phyloP scores from a whole-genome alignment of 306 rosid genomes.

The Medicago truncatula region DNA sequence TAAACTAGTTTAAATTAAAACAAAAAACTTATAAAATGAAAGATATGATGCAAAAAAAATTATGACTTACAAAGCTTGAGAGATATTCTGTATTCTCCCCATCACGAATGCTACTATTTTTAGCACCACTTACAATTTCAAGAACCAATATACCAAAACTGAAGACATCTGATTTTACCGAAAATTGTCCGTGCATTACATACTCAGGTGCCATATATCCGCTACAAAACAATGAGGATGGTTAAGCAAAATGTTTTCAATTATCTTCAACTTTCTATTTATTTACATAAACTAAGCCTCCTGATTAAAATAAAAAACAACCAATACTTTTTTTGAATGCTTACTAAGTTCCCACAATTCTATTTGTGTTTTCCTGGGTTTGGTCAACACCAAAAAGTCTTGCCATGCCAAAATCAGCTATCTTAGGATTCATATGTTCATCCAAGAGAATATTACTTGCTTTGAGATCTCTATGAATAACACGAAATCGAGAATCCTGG shows the following conservation, averaged over 20 bases:
- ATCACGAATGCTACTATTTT: background rate
- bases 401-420: slow-evolving; percentile 56
- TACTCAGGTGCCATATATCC: slow-evolving; percentile 70
- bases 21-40: too few relatives aligned
- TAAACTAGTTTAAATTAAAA: background rate
- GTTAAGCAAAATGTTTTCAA: background rate
- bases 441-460: slow-evolving; percentile 54
- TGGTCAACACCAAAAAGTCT: slow-evolving; percentile 40
- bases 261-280: too few relatives aligned
- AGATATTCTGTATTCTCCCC: slow-evolving; percentile 21
- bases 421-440: slow-evolving; percentile 44
- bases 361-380: slow-evolving; percentile 41
- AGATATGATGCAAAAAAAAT: background rate
- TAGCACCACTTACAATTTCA: slow-evolving; percentile 58
- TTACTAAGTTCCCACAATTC: slow-evolving; percentile 55
- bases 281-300: too few relatives aligned
- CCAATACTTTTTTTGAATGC: background rate
- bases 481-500: slow-evolving; percentile 47
- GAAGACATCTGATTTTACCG: slow-evolving; percentile 54
- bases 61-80: slow-evolving; percentile 46
- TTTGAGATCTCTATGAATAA: slow-evolving; percentile 48
- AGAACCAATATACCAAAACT: slow-evolving; percentile 55
- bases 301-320: background rate
- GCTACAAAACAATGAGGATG: slow-evolving; percentile 20
- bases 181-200: slow-evolving; percentile 46